Evolutionary conservation across 176 grass and related monocot species (phyloP).

Genomic region (Otatea glauca): DNA sequence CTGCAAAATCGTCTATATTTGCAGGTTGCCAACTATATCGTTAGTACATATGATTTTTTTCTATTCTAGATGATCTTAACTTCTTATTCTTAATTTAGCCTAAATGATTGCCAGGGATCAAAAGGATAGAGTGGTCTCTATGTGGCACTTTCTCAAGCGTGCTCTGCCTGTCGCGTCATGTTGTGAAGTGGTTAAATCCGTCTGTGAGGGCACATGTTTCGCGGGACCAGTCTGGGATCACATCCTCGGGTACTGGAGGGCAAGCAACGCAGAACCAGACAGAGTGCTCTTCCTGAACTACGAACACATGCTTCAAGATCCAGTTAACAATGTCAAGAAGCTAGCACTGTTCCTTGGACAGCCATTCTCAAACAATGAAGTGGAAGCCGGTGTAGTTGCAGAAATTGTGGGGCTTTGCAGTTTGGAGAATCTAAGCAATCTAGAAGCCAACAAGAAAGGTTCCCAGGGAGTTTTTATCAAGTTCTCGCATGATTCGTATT

Average conservation of each 20-base stretch:
- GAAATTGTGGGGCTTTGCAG: constrained; percentile 27
- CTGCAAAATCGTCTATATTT: constrained; percentile 40
- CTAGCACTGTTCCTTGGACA: constrained; percentile 29
- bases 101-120: not conserved
- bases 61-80: no score
- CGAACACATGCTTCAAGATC: constrained; percentile 38
- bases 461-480: no score
- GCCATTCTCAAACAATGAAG: constrained; percentile 22
- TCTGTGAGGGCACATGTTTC: constrained; percentile 8
- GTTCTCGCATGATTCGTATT: constrained; percentile 1
- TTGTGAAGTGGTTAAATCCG: not conserved
- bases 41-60: no score
- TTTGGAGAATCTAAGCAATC: not conserved
- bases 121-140: constrained; percentile 36
- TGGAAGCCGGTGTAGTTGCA: not conserved
- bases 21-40: not conserved
- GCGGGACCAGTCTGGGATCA: constrained; percentile 43
- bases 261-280: not conserved
- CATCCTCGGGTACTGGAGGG: constrained; percentile 34
- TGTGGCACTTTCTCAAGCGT: not conserved
- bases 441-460: no score
- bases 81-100: no score
- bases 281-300: constrained; percentile 47
- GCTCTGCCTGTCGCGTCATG: rapidly evolving
- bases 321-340: not conserved